Evolutionary conservation across 2,329 filamentous ascomycete species (phyloP), one percentile per base, ranked within the genome.

Genomic region (Diaporthe eres): DNA sequence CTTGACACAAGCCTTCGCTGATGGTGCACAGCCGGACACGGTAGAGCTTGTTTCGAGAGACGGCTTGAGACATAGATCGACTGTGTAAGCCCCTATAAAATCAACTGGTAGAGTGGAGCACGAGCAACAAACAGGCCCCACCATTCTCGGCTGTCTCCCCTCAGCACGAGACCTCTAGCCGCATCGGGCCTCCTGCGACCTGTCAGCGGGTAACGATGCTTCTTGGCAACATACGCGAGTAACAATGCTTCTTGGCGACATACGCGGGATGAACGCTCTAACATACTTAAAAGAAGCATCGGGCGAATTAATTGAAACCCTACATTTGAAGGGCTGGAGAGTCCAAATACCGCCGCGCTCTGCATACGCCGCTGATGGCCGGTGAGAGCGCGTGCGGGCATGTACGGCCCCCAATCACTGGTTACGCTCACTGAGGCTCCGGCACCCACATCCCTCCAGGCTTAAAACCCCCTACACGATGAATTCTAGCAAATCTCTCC

Each of bases 1-100:
- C 44, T 67, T 67, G 63, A 67, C 44, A 37, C 63, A 68, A 53
- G 63, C 63, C 63, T 49, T 34, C 4, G 61, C 44, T 37, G 10
- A 37, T 25, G 19, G 61, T 67, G 44, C 44, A 34, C 47, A 51
- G 47, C 31, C 13, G 22, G 31, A 6, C 63, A 51, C 63, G 63
- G 63, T 68, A 68, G 12, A 3, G 63, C 31, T 53, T 12, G 63
- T 68, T 68, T 68, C 63, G 47, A 68, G 44, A 51, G 63, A 25
- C 13, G 13, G 63, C 44, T 67, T 68, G 63, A 68, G 63, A 51
- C 63, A 53, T 51, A 22, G 47, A 68, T 51, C 17, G 44, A 68
- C 61, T 17, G 13, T 17, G 5, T 68, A 51, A 19, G 44, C 10
- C 44, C 61, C 63, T 68, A 53, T 68, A 22, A 68, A 39, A 68